These are phyloP conservation scores for Daldinia decipiens DNA, from an alignment of 495 filamentous ascomycete genomes.

Conservation along the genomic window DNA sequence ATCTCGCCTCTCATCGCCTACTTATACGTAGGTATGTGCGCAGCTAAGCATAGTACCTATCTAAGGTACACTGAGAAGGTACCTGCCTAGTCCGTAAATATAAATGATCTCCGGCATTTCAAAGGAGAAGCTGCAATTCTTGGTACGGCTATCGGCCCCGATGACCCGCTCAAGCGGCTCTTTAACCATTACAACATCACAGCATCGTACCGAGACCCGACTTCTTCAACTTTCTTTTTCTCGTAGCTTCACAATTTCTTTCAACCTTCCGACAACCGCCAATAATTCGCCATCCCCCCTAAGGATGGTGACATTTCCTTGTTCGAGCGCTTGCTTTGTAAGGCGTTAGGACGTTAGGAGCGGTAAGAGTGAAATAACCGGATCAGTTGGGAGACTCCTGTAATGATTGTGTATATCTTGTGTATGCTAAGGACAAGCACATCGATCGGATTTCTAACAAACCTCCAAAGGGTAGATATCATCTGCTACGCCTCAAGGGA, in stretches of 20 bases:
- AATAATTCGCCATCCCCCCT: constrained; percentile 27
- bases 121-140: background rate
- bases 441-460: background rate
- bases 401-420: background rate
- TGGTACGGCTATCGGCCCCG: constrained; percentile 41
- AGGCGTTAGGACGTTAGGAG: background rate
- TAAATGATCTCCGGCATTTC: constrained; percentile 20
- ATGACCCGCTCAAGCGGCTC: constrained; percentile 43
- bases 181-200: constrained; percentile 40
- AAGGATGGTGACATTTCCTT: constrained; percentile 31
- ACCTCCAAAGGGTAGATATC: background rate
- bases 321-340: background rate
- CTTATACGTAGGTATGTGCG: background rate
- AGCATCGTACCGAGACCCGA: constrained; percentile 42
- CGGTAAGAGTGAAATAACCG: background rate
- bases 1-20: background rate
- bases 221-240: constrained; percentile 14
- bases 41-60: background rate
- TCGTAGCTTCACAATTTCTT: constrained; percentile 3
- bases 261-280: constrained; percentile 35
- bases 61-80: background rate
- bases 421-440: background rate
- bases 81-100: constrained; percentile 13
- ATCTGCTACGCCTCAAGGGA: background rate
- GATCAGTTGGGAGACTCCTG: background rate